A percentile compares a stretch with the other conserved stretches of the same genome.
Evolutionary conservation across 2,329 filamentous ascomycete genomes (phyloP).

Genomic region (Sarocladium oryzae): DNA sequence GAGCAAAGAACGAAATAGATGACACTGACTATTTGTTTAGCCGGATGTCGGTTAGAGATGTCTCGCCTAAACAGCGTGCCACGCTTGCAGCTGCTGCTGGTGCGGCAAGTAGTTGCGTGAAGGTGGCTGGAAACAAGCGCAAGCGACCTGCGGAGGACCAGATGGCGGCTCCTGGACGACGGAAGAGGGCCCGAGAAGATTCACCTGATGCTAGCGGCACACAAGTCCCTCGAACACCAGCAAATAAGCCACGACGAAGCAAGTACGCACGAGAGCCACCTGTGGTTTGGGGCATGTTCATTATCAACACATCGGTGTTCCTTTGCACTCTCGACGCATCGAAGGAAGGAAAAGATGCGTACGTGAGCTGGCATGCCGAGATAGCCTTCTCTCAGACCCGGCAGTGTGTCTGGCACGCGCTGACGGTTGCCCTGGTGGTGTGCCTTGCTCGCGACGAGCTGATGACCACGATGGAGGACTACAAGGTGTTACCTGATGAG

Average conservation of each 20-base stretch:
- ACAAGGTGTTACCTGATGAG: slow-evolving; percentile 22
- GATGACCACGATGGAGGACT: slow-evolving; percentile 26
- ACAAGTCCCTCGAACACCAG: slow-evolving; percentile 11
- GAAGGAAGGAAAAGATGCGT: slow-evolving; percentile 23
- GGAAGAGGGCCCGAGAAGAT: neutral
- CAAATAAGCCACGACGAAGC: neutral
- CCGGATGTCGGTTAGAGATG: neutral
- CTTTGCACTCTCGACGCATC: slow-evolving; percentile 33
- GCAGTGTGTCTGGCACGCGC: slow-evolving; percentile 38
- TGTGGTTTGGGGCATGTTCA: slow-evolving; percentile 37
- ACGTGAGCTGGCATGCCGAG: slow-evolving; percentile 37
- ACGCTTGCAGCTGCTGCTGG: neutral
- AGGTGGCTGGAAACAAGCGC: neutral
- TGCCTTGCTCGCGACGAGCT: slow-evolving; percentile 36
- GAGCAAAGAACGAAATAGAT: neutral
- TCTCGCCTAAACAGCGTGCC: neutral
- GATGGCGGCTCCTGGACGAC: neutral
- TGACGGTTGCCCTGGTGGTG: slow-evolving; percentile 33
- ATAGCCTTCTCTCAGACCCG: slow-evolving; percentile 30
- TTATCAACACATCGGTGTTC: slow-evolving; percentile 32
- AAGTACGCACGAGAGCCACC: slow-evolving; percentile 27
- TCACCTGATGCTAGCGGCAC: neutral
- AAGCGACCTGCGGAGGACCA: neutral
- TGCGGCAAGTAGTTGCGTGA: neutral
- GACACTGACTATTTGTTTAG: slow-evolving; percentile 3